Conservation (phyloP, 202 grass and related monocot species). For the Zoysia matrella region DNA sequence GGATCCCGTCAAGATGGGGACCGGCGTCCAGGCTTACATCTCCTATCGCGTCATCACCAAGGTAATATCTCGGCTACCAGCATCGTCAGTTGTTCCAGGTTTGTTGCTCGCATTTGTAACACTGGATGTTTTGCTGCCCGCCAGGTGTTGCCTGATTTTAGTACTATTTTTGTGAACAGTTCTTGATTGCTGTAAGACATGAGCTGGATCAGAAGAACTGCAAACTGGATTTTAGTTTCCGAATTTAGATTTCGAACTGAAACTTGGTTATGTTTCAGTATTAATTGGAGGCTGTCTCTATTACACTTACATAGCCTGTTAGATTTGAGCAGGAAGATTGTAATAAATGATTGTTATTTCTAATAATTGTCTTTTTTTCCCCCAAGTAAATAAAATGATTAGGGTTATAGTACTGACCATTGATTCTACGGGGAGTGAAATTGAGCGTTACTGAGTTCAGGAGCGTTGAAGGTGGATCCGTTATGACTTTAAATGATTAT, state of each 20-base stretch:
- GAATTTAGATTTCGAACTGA: slow-evolving; percentile 31
- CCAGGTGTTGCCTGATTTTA: slow-evolving; percentile 22
- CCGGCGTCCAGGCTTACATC: slow-evolving; percentile 96
- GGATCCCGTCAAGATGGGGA: slow-evolving; percentile 97
- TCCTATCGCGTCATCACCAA: slow-evolving; percentile 97
- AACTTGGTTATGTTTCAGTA: neutral
- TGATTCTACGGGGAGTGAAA: neutral
- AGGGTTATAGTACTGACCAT: slow-evolving; percentile 1
- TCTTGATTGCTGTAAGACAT: slow-evolving; percentile 17
- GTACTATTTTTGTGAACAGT: slow-evolving; percentile 27
- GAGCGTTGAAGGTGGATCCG: neutral
- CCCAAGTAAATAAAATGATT: neutral
- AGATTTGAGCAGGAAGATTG: slow-evolving; percentile 20
- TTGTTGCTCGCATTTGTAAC: slow-evolving; percentile 12
- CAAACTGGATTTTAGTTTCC: slow-evolving; percentile 36
- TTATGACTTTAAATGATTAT: neutral
- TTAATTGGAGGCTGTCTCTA: slow-evolving; percentile 26
- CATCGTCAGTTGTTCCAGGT: slow-evolving; percentile 27
- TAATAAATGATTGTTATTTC: neutral
- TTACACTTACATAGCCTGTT: neutral
- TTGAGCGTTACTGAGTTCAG: neutral
- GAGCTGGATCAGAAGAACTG: slow-evolving; percentile 40
- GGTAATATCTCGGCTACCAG: slow-evolving; percentile 45
- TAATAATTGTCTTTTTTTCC: slow-evolving; percentile 5
- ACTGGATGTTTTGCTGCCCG: slow-evolving; percentile 7